Base-by-base conservation (phyloP, 2,329 filamentous ascomycete genomes). In the Sporothrix phasma region DNA sequence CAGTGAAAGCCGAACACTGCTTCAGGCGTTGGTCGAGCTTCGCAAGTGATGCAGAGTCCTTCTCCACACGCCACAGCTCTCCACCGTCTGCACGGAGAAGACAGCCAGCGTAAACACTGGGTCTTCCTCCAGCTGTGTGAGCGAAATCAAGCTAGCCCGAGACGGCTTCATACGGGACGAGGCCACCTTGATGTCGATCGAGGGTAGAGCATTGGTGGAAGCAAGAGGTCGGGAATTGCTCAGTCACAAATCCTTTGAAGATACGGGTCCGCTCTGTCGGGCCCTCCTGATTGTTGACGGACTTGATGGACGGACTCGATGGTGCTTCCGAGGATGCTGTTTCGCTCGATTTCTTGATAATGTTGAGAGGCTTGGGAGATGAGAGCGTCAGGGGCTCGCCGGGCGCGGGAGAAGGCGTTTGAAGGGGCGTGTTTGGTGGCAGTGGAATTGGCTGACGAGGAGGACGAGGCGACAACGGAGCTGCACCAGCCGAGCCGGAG, bases 81-180 rank as follows among this genome's bases (percentile, higher is more conserved):
- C 82, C 84, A 3, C 84, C 79, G 67, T 91, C 86, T 0, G 86
- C 87, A 63, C 92, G 86, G 89, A 89, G 70, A 91, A 88, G 41
- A 99, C 79, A 19, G 92, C 92, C 62, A 99, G 79, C 0, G 92
- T 96, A 71, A 97, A 97, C 0, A 97, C 93, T 0, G 92, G 91
- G 70, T 97, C 92, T 72, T 96, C 93, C 65, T 97, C 92, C 22
- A 89, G 79, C 66, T 90, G 87, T 60, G 86, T 93, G 11, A 92
- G 79, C 1, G 87, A 89, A 71, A 96, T 79, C 69, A 94, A 84
- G 73, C 92, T 97, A 43, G 91, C 86, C 67, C 93, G 82, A 0
- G 93, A 96, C 15, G 93, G 94, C 72, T 90, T 92, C 80, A 99
- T 86, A n/a, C 94, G 87, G 24, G 94, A 97, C 10, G 94, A 97